phyloP scores from a whole-genome alignment of 202 grass and related monocot species.

The Zizania palustris region DNA sequence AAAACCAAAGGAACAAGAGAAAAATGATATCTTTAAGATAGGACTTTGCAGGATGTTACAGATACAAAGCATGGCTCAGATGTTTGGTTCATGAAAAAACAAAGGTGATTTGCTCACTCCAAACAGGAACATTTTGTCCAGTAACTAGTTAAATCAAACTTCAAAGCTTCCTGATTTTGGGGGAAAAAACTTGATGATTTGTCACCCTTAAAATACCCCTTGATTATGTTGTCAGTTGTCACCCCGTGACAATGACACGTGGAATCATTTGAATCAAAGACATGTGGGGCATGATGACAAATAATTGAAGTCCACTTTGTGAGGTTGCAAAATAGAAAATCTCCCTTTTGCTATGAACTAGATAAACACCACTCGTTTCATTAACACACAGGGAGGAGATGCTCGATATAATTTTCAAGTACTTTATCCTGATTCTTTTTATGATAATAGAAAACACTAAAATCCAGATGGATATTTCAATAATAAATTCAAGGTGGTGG shows the following conservation, averaged over 20 bases:
- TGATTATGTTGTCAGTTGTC: no score
- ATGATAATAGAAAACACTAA: conserved; percentile 28
- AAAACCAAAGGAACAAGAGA: conserved; percentile 5
- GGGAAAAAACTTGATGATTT: neutral
- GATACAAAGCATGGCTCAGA: conserved; percentile 12
- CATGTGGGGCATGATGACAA: no score
- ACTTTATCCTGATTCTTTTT: neutral
- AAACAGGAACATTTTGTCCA: conserved; percentile 10
- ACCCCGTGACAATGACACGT: no score
- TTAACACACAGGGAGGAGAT: no score
- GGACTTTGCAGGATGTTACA: conserved; percentile 17
- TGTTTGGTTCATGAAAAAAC: conserved; percentile 15
- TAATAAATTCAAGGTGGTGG: conserved; percentile 38
- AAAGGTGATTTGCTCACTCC: conserved; percentile 20
- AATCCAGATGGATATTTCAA: conserved; percentile 7
- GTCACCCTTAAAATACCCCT: no score
- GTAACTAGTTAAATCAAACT: neutral
- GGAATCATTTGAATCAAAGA: no score
- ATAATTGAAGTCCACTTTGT: no score
- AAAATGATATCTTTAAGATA: conserved; percentile 21
- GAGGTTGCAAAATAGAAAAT: no score
- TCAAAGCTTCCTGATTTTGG: neutral
- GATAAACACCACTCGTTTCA: no score
- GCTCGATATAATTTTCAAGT: no score
- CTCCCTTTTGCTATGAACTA: no score